Evolutionary conservation across 225 moss, liverwort and hornwort species (phyloP), one percentile per base, ranked within the genome.

Genomic region (Straminergon stramineum): DNA sequence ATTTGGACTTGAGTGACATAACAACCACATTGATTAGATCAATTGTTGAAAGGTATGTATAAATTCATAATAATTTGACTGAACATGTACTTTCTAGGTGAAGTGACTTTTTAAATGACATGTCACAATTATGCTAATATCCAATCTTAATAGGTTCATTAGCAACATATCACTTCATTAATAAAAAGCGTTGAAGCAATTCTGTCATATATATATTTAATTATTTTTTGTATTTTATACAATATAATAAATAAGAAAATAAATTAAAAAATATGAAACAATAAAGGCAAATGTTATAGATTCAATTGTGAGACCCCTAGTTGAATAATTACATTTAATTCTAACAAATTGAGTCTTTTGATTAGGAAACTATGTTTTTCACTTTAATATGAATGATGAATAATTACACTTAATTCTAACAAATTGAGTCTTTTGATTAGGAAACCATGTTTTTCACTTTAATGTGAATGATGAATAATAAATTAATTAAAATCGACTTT

Each of bases 51-150:
- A 1, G 5, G 2, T 16, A 45, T 23, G 2, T 17, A 32, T 34
- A 3, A 10, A 22, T 34, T 82, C 24, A 7, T 45, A 22, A 15
- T 45, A 32, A 82, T 2, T 43, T 81, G 10, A 81, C 32, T 81
- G 10, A 43, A 31, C 6, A 81, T 62, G 39, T 3, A 1, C 2
- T 7, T 14, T 41, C 0, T 31, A 9, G 1, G 2, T 2, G 5
- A 62, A 62, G 28, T 1, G 1, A 21, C 7, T 0, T 21, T 4
- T 43, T 11, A 43, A 31, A 22, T 43, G 15, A 43, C 2, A 62
- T 9, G 15, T 62, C 2, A 30, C 4, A 43, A 43, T 81, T 1
- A 22, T 43, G 6, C 4, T 45, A 62, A 43, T 19, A 28, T 61
- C 30, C 8, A 17, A 61, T 61, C 6, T 81, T 2, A 43, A 32